phyloP scores from a whole-genome alignment of 2,329 filamentous ascomycete species.

The Arthrobotrys pseudoclavata region DNA sequence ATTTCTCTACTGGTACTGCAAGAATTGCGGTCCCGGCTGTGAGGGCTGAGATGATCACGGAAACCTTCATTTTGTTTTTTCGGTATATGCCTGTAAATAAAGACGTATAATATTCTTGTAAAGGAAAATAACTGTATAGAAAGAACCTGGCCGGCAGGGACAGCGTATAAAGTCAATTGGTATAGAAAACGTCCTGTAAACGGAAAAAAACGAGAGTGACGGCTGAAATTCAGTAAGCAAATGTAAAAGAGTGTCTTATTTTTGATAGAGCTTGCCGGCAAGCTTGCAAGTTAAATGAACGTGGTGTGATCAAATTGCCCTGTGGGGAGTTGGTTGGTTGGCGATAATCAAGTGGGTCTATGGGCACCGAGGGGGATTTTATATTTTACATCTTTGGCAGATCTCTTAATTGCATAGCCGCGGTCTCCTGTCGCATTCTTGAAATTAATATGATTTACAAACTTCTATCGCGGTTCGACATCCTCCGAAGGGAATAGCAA shows the following conservation, averaged over 20 bases:
- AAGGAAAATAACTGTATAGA: conserved; percentile 5
- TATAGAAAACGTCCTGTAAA: neutral
- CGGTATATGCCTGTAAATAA: neutral
- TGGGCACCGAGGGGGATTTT: conserved; percentile 10
- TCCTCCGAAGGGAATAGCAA: conserved; percentile 12
- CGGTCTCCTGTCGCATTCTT: conserved; percentile 17
- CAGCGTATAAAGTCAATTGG: neutral
- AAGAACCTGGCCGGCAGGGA: conserved; percentile 23
- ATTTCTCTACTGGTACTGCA: conserved; percentile 14
- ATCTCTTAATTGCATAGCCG: conserved; percentile 17
- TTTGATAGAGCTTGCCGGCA: conserved; percentile 10
- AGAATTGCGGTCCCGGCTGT: conserved; percentile 19
- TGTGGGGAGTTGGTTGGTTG: conserved; percentile 7
- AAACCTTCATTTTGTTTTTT: conserved; percentile 37
- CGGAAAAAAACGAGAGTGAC: neutral
- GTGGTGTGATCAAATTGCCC: conserved; percentile 17
- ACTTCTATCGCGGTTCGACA: conserved; percentile 35
- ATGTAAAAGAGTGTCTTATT: conserved; percentile 3
- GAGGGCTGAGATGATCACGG: conserved; percentile 35
- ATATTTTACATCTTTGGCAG: conserved; percentile 2
- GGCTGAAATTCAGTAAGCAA: neutral
- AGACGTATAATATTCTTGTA: neutral
- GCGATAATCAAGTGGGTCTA: conserved; percentile 12
- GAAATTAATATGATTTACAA: conserved; percentile 15
- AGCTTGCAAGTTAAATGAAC: conserved; percentile 21